Evolutionary conservation across 2,329 filamentous ascomycete species (phyloP), one percentile per base, ranked within the genome.

Genomic region (Dactylonectria macrodidyma): DNA sequence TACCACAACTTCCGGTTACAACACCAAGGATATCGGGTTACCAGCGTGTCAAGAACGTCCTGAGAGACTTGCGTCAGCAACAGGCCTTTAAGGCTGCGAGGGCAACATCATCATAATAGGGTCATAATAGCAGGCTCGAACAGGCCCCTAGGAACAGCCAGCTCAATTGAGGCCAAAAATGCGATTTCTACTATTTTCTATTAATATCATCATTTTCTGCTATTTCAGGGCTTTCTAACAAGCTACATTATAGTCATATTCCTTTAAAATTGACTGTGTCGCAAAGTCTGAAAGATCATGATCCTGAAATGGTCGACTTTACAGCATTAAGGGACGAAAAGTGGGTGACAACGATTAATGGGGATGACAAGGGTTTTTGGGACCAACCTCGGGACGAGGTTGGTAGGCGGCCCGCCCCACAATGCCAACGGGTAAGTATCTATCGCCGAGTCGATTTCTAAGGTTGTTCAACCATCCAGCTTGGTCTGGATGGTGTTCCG

Each of bases 201-300:
- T 55, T 33, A 55, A 19, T 55, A 22, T 24, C 6, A 24, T 51
- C 48, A 51, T 30, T 51, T 51, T 51, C 48, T 22, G 48, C 48
- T 51, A 12, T 51, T 51, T 26, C 24, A 30, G 10, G 19, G 52
- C 52, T 38, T 19, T 38, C 38, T 7, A 55, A 55, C 19, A 22
- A 38, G 52, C 52, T 34, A 12, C 9, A 9, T 56, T 56, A 11
- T 34, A 41, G 34, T 38, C 52, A 41, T 41, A 41, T 56, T 56
- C 33, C 34, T 41, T 38, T 12, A 56, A 26, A 9, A 41, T 41
- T 56, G 33, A 41, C 52, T 26, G 26, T 41, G 24, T 56, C 34
- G 52, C 22, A 36, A 56, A 24, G 33, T 56, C 52, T 56, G 52
- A 56, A 56, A 34, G 24, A 22, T 41, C 52, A 24, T 56, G 16